Conservation (phyloP, 805 yeast species). For the Yamadazyma laniorum region DNA sequence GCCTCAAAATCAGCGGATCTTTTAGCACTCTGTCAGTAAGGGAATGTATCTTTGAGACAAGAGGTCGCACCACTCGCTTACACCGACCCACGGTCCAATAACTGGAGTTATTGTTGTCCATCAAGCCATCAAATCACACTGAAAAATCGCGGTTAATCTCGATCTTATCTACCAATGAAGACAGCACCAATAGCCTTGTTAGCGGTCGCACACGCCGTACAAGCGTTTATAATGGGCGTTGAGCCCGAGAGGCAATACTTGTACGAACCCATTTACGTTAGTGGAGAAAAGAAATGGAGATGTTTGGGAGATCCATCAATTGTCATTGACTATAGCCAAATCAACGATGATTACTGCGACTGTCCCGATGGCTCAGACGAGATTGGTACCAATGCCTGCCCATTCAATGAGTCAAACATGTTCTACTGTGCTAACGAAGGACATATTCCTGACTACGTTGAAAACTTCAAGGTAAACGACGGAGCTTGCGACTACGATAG, state of each 20-base stretch:
- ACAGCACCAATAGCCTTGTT: no score
- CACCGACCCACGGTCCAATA: conserved; percentile 19
- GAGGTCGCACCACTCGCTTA: conserved; percentile 36
- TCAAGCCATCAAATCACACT: no score
- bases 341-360: conserved; percentile 91
- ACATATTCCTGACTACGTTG: conserved; percentile 58
- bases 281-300: conserved; percentile 48
- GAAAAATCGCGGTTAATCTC: no score
- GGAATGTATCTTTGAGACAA: conserved; percentile 34
- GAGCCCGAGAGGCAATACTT: conserved; percentile 36
- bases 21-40: conserved; percentile 28
- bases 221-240: conserved; percentile 35
- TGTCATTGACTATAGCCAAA: conserved; percentile 52
- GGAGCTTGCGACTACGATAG: conserved; percentile 86
- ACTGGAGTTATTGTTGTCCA: no score
- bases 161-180: no score
- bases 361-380: conserved; percentile 98
- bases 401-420: conserved; percentile 14
- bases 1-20: neutral
- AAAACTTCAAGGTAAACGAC: conserved; percentile 72
- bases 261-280: conserved; percentile 52
- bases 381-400: conserved; percentile 91
- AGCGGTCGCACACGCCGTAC: no score
- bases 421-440: conserved; percentile 84
- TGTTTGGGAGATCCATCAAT: conserved; percentile 73